Base-by-base conservation (phyloP, 2,329 filamentous ascomycete species). In the Aspergillus pseudonomiae region DNA sequence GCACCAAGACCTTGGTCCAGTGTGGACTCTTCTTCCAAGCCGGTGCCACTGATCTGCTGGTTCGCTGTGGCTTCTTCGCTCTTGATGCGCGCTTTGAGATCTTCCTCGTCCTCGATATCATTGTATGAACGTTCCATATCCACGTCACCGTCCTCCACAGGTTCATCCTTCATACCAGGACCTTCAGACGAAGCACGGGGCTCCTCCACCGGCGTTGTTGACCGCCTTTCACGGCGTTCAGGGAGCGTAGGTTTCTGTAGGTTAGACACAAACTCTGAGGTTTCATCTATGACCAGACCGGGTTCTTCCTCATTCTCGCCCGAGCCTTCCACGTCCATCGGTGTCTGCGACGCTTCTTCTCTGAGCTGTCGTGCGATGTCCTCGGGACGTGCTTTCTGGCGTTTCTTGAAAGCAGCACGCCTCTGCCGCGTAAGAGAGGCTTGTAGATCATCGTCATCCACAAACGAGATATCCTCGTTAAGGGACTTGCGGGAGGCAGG, bases 401-500 rank as follows among this genome's bases (percentile, higher is more conserved):
- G 89, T 80, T 96, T 97, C 80, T 97, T 98, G 56, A 99, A 83
- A 0, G 92, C 93, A 57, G 88, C 89, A 68, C 90, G 87, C 70
- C 95, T 85, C 77, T 97, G 93, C n/a, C 88, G 83, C 1, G 94
- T 91, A 39, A 99, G 84, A 4, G 91, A 91, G 30, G 91, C 89
- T 79, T 97, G 94, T 5, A 99, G 83, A 72, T 97, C 93, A 48
- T 98, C 94, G 67, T 99, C 95, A 67, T 98, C 95, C 26, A 92
- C 89, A 71, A 96, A 90, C 0, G 86, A 88, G 36, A 88, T 83
- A 34, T 92, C 85, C 12, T 90, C 85, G 12, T 85, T 84, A 60
- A 88, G 85, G 61, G 86, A 83, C 77, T 92, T 95, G 73, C 86
- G 89, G 65, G 79, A 79, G 12, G 79, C 70, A 4, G 73, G 68